Percentiles rank a stretch among this genome's conserved stretches.
phyloP scores from a whole-genome alignment of 805 yeast genomes.

The Nakazawaea holstii region DNA sequence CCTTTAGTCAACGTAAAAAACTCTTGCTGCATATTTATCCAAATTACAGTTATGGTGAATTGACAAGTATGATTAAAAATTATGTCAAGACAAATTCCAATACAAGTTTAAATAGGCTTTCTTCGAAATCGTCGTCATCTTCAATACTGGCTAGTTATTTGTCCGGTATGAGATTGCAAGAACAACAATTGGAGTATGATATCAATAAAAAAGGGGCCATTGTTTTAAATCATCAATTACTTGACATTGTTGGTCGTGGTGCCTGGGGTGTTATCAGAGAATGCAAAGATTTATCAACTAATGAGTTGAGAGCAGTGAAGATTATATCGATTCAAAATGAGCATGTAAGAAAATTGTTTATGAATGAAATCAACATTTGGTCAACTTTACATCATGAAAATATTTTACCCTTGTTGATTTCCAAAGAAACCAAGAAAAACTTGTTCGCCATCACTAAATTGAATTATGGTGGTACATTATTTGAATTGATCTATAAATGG shows the following conservation, averaged over 20 bases:
- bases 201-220: constrained; percentile 65
- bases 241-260: constrained; percentile 78
- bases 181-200: constrained; percentile 23
- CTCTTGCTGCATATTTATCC: constrained; percentile 30
- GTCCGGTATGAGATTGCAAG: constrained; percentile 21
- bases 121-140: constrained; percentile 9
- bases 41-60: constrained; percentile 26
- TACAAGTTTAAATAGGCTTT: background rate
- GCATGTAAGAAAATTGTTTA: constrained; percentile 51
- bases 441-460: constrained; percentile 70
- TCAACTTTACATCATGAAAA: constrained; percentile 55
- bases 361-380: constrained; percentile 77
- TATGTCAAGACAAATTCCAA: background rate
- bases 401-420: constrained; percentile 57
- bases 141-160: constrained; percentile 20
- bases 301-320: constrained; percentile 21
- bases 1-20: constrained; percentile 56
- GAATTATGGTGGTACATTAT: constrained; percentile 73
- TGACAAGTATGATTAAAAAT: constrained; percentile 21
- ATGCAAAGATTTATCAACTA: constrained; percentile 31
- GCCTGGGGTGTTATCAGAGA: constrained; percentile 88
- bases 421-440: constrained; percentile 49
- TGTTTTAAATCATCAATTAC: constrained; percentile 55
- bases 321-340: constrained; percentile 29
- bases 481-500: constrained; percentile 68